Percentiles rank a stretch among this genome's conserved stretches.
Conservation (phyloP, 148 eudicot genomes). For the Chenopodium suecicum region DNA sequence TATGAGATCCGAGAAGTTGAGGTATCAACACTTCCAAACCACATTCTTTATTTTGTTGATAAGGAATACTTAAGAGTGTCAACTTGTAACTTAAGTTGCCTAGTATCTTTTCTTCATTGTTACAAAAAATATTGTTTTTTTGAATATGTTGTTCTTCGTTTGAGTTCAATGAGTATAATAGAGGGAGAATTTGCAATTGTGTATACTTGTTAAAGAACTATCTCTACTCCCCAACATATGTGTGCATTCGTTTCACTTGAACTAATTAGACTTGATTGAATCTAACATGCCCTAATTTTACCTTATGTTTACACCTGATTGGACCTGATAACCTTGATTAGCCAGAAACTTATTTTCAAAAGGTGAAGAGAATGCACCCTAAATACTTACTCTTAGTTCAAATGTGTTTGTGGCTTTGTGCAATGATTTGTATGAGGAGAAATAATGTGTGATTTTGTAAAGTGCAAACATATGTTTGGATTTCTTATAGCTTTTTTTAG, state of each 20-base stretch:
- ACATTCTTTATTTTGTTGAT: not conserved
- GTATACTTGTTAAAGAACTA: not conserved
- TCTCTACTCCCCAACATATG: not conserved
- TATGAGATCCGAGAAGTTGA: slow-evolving; percentile 94
- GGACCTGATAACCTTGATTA: too few species aligned
- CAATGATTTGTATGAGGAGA: not conserved
- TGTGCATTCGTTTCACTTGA: too few species aligned
- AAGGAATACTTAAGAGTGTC: not conserved
- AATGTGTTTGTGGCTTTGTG: not conserved
- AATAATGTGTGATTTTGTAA: not conserved
- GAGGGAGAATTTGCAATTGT: not conserved
- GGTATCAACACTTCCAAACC: slow-evolving; percentile 37
- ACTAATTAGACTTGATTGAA: too few species aligned
- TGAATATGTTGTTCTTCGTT: not conserved
- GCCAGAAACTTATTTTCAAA: too few species aligned
- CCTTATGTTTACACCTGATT: too few species aligned
- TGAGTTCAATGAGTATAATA: too few species aligned
- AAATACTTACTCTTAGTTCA: not conserved
- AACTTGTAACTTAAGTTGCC: not conserved
- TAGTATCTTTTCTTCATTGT: not conserved
- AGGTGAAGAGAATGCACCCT: not conserved
- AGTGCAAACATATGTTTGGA: not conserved
- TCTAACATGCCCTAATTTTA: too few species aligned
- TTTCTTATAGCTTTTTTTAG: not conserved
- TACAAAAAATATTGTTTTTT: not conserved